Evolutionary conservation across 805 yeast genomes (phyloP), one percentile per base, ranked within the genome.

Genomic region (Ogataea nakhonphanomensis): DNA sequence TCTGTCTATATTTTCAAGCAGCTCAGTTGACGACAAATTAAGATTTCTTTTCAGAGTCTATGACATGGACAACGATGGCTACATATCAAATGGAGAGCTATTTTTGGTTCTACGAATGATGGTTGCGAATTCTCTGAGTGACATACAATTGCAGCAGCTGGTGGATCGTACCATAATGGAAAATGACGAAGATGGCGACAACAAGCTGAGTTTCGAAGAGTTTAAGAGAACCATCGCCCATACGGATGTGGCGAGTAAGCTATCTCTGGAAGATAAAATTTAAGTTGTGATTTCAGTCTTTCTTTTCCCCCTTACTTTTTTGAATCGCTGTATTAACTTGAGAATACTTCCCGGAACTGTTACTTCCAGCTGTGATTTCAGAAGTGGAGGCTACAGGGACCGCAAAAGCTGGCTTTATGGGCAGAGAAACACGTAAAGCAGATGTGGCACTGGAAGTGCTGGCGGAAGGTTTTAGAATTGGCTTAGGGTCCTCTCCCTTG

Each of bases 151-250:
- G 41, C 99, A 93, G 61, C 98, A 95, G 63, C 78, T 93, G 38
- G 97, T 91, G n/a, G 98, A 93, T 61, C 81, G 95, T 62, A 89
- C 99, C 0, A 89, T 95, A 49, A 78, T 88, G 79, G 97, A 91
- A 60, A 90, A 88, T 37, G 98, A 90, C 57, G 54, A 61, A 22
- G 96, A 90, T 53, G 90, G 91, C 2, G 96, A 89, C 56, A 95
- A 96, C 1, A 78, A 74, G 51, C 66, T 93, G 45, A 81, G 83
- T 45, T 93, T 89, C 58, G 88, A 78, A 26, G 99, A 93, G 70
- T 93, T 93, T 62, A 78, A 78, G 50, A 72, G 71, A 37, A 87
- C 88, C 0, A 74, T 77, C 21, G 76, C 75, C 38, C 69, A 71
- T 38, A 57, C 61, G 1, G 64, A 59, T 21, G 57, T 63, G n/a